Evolutionary conservation across 140 eudicot species (phyloP).

Genomic region (Flaveria floridana): DNA sequence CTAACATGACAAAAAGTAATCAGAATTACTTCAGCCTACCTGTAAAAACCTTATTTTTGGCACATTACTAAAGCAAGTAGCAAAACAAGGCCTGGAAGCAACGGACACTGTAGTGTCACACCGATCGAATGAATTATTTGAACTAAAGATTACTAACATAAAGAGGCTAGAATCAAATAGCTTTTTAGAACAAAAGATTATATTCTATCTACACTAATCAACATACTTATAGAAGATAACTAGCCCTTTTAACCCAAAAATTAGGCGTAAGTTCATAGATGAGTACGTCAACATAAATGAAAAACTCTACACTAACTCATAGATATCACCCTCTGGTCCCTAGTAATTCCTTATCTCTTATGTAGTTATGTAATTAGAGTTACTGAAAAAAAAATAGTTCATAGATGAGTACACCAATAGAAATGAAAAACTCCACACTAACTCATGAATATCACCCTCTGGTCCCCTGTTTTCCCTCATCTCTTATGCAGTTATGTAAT

Average conservation of each 20-base stretch:
- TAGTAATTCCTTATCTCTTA: no score
- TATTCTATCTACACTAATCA: neutral
- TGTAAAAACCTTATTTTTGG: conserved; percentile 12
- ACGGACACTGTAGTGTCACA: neutral
- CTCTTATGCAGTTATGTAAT: neutral
- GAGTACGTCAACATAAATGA: neutral
- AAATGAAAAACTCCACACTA: neutral
- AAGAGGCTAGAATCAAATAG: neutral
- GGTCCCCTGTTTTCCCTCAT: neutral
- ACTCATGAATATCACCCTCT: neutral
- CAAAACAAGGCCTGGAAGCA: conserved; percentile 1
- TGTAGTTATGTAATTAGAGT: no score
- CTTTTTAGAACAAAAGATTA: neutral
- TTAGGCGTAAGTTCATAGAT: neutral
- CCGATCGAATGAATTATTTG: neutral
- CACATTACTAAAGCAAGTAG: neutral
- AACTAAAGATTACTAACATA: neutral
- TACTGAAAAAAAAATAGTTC: no score
- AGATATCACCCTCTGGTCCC: no score
- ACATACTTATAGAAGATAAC: conserved; percentile 11
- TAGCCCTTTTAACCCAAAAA: neutral
- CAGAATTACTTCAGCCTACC: conserved; percentile 5
- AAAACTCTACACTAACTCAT: no score
- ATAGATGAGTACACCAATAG: neutral
- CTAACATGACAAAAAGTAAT: conserved; percentile 2